These are phyloP conservation scores for Leptographium lundbergii DNA, from an alignment of 2,329 filamentous ascomycete species.

Conservation along the genomic window DNA sequence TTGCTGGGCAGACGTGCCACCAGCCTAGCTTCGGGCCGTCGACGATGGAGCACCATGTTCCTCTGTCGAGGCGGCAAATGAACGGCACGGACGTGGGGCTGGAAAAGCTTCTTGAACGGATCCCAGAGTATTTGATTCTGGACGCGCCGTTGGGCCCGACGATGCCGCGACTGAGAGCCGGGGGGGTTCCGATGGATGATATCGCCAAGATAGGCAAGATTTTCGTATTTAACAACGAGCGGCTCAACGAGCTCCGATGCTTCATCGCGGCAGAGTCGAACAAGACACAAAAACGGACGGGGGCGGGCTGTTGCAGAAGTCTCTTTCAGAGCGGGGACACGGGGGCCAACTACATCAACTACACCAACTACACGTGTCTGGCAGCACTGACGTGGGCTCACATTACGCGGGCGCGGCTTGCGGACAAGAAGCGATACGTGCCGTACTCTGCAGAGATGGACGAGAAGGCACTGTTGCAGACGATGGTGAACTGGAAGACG, in stretches of 20 bases:
- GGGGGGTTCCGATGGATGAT: slow-evolving; percentile 15
- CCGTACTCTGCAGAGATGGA: not conserved
- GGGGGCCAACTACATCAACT: not conserved
- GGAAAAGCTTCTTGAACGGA: slow-evolving; percentile 13
- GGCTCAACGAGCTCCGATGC: slow-evolving; percentile 20
- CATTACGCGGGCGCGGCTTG: slow-evolving; percentile 21
- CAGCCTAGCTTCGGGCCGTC: slow-evolving; percentile 14
- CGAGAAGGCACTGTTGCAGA: slow-evolving; percentile 19
- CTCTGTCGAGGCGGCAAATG: slow-evolving; percentile 8
- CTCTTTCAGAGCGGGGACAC: not conserved
- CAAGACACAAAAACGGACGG: not conserved
- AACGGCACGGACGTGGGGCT: slow-evolving; percentile 11
- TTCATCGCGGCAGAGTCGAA: slow-evolving; percentile 9
- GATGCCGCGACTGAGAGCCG: slow-evolving; percentile 18
- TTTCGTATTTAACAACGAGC: slow-evolving; percentile 24
- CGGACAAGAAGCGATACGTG: slow-evolving; percentile 5
- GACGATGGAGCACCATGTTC: slow-evolving; percentile 9
- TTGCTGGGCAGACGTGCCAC: slow-evolving; percentile 23
- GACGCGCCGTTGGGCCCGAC: slow-evolving; percentile 23
- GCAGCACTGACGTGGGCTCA: slow-evolving; percentile 28
- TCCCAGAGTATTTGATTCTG: slow-evolving; percentile 26
- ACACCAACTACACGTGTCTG: slow-evolving; percentile 25
- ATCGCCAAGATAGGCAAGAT: slow-evolving; percentile 27
- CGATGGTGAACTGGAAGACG: slow-evolving; percentile 28
- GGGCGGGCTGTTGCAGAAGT: too few relatives aligned